Evolutionary conservation across 2,329 filamentous ascomycete species (phyloP).

Genomic region (Ceratocystis variospora): DNA sequence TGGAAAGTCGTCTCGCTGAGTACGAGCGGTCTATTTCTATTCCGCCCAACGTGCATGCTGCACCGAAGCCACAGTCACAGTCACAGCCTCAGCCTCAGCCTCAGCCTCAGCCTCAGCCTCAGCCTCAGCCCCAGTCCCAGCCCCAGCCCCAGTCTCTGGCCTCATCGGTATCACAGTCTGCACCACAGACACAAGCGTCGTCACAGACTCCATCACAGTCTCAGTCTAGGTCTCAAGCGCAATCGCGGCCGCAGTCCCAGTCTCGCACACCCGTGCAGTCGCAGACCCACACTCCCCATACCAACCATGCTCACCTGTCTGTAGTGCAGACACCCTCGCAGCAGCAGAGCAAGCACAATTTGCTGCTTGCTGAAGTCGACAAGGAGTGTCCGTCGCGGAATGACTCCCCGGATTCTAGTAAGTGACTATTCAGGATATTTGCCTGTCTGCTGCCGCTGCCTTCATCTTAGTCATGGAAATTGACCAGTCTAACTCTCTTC

Average conservation of each 20-base stretch:
- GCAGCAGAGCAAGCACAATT: background rate
- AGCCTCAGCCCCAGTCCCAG: background rate
- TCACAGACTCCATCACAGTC: background rate
- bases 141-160: background rate
- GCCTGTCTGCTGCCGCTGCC: background rate
- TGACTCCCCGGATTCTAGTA: conserved; percentile 17
- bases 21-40: conserved; percentile 18
- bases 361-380: conserved; percentile 4
- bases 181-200: background rate
- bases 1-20: conserved; percentile 20
- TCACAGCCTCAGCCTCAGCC: too few relatives aligned
- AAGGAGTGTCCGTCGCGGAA: conserved; percentile 14
- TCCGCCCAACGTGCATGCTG: background rate
- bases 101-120: background rate
- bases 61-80: background rate
- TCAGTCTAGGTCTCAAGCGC: background rate
- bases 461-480: too few relatives aligned
- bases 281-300: conserved; percentile 9
- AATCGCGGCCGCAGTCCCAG: conserved; percentile 6
- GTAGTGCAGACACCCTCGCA: background rate
- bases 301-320: background rate
- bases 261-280: conserved; percentile 5
- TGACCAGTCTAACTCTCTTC: background rate
- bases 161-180: background rate
- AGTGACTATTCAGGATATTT: background rate